phyloP scores from a whole-genome alignment of 83 land plant genomes.

The Picea engelmannii region DNA sequence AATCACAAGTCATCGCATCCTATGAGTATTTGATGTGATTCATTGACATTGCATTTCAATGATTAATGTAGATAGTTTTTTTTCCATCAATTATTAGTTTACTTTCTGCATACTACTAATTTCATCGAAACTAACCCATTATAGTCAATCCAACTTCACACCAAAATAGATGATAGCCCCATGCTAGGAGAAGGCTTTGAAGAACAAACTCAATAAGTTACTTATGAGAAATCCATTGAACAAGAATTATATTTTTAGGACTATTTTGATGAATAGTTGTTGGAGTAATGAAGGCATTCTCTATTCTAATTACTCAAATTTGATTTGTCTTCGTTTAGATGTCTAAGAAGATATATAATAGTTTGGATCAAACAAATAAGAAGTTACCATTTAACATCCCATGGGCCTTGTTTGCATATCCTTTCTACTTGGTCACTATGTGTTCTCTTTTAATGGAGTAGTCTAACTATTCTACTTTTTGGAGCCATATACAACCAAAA shows the following conservation, averaged over 20 bases:
- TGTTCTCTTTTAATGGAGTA: neutral
- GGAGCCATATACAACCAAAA: no score
- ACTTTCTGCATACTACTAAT: neutral
- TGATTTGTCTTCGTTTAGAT: conserved; percentile 31
- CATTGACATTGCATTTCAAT: neutral
- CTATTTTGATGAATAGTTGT: neutral
- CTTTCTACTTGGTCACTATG: conserved; percentile 68
- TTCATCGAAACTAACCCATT: neutral
- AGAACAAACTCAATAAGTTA: neutral
- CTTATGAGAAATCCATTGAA: neutral
- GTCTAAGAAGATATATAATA: conserved; percentile 51
- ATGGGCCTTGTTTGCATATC: conserved; percentile 73
- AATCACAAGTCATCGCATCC: conserved; percentile 30
- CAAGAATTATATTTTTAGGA: neutral
- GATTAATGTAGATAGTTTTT: neutral
- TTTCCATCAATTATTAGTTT: neutral
- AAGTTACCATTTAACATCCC: conserved; percentile 56
- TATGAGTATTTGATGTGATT: conserved; percentile 13
- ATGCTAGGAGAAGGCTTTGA: neutral
- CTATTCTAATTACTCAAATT: neutral
- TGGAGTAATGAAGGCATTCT: neutral
- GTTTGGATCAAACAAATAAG: conserved; percentile 33
- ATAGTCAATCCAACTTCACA: neutral
- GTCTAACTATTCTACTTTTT: no score
- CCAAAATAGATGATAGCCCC: neutral